phyloP scores from a whole-genome alignment of 257 asterid genomes.

The Plantago elongata region DNA sequence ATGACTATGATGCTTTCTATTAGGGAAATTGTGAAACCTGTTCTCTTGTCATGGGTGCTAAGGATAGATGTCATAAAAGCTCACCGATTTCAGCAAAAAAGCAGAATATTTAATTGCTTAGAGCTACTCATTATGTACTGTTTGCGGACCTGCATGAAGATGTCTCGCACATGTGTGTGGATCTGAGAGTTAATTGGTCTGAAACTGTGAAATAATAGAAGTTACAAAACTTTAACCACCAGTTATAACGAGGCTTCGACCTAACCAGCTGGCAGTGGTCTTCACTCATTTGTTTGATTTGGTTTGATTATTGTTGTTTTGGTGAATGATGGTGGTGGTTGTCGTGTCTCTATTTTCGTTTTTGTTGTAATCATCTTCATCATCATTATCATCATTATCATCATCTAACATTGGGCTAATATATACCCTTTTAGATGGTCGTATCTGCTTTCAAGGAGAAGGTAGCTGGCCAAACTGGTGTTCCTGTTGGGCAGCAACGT shows the following conservation, averaged over 20 bases:
- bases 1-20: neutral
- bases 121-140: too few species aligned
- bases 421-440: constrained; percentile 40
- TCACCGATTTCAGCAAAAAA: neutral
- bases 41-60: neutral
- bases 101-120: neutral
- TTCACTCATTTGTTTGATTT: neutral
- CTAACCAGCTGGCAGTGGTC: neutral
- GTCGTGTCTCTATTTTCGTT: neutral
- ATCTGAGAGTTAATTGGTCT: neutral
- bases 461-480: constrained; percentile 57
- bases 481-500: constrained; percentile 83
- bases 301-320: neutral
- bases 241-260: neutral
- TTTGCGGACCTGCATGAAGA: neutral
- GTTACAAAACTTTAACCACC: neutral
- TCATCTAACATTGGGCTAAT: constrained; percentile 16
- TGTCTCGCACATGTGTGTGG: neutral
- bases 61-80: neutral
- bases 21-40: neutral
- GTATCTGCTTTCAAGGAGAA: constrained; percentile 77
- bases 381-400: too few species aligned
- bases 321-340: neutral
- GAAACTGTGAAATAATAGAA: neutral
- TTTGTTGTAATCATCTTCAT: neutral